Evolutionary conservation across 148 eudicot species (phyloP).

Genomic region (Drosera capensis): DNA sequence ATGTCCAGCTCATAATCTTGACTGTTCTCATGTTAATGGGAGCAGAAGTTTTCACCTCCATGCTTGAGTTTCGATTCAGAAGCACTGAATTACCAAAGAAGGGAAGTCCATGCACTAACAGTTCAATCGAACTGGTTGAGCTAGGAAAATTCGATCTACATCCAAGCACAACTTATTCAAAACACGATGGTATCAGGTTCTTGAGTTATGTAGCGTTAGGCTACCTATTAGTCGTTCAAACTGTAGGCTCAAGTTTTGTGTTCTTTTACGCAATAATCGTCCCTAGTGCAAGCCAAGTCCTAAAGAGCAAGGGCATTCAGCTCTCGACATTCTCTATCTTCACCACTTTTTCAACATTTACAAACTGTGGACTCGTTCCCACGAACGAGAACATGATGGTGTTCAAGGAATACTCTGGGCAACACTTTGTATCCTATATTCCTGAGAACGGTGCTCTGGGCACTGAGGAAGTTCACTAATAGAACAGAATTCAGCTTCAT

Average conservation of each 20-base stretch:
- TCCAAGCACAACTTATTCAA: slow-evolving; percentile 4
- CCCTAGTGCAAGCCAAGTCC: slow-evolving; percentile 19
- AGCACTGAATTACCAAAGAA: slow-evolving; percentile 13
- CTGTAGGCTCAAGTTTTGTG: slow-evolving; percentile 18
- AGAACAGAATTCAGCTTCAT: slow-evolving; percentile 19
- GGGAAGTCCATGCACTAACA: too few relatives aligned
- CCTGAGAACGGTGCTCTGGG: slow-evolving; percentile 21
- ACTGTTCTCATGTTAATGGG: slow-evolving; percentile 38
- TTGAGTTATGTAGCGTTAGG: slow-evolving; percentile 27
- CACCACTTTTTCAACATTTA: slow-evolving; percentile 28
- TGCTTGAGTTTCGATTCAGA: slow-evolving; percentile 21
- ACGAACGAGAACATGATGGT: slow-evolving; percentile 46
- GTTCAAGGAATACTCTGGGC: slow-evolving; percentile 33
- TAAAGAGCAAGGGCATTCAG: slow-evolving; percentile 20
- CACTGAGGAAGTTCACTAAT: slow-evolving; percentile 14
- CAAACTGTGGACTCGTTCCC: slow-evolving; percentile 42
- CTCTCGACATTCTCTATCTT: slow-evolving; percentile 23
- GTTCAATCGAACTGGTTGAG: too few relatives aligned
- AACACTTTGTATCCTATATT: slow-evolving; percentile 26
- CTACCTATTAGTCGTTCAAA: slow-evolving; percentile 14
- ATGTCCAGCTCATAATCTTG: slow-evolving; percentile 29
- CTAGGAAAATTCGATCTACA: background rate
- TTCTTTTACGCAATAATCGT: slow-evolving; percentile 14
- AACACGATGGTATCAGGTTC: slow-evolving; percentile 10
- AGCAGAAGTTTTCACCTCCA: slow-evolving; percentile 34